Evolutionary conservation across 441 rosid species (phyloP), one percentile per base, ranked within the genome.

Genomic region (Jatropha multifida): DNA sequence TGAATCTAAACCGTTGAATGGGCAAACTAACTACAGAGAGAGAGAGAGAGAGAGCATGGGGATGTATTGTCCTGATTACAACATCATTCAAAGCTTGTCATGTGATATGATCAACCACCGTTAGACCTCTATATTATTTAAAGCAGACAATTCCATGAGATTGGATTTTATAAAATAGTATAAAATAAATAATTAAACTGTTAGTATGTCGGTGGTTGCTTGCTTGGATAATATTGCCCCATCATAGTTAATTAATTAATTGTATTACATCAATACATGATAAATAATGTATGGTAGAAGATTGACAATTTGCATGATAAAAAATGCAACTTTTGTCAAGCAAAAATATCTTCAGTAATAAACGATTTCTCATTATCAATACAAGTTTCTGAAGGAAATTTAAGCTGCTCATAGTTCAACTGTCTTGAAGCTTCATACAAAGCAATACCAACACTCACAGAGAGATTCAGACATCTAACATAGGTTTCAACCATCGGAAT

Each of bases 401-500:
- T 80, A 32, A 95, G 81, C 79, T 88, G 98, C 85, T 91, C 92
- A 48, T 95, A 95, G 79, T 90, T 85, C 42, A 93, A 86, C 82
- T 95, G 98, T 72, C 97, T 88, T 70, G 94, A 85, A 71, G 98
- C 98, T 86, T 95, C 99, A 69, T 95, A 91, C 83, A 93, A 63
- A 41, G 98, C 96, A 78, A 93, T 87, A 40, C 98, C 98, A 73
- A 88, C 97, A 74, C 97, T 95, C 69, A 95, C 99, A 5, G 96
- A 91, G 44, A 94, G 93, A 81, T 94, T 94, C 77, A 93, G 82
- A 79, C 98, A 94, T 84, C 98, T 84, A 49, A 94, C 98, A 27
- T 94, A 87, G 1, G 97, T 94, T 73, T 94, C 98, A 68, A 91
- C 87, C 99, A 94, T 94, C 0, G 98, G 99, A 78, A 94, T 90